Evolutionary conservation across 1,284 basidiomycete species (phyloP).

Genomic region (Sporisorium exsertum): DNA sequence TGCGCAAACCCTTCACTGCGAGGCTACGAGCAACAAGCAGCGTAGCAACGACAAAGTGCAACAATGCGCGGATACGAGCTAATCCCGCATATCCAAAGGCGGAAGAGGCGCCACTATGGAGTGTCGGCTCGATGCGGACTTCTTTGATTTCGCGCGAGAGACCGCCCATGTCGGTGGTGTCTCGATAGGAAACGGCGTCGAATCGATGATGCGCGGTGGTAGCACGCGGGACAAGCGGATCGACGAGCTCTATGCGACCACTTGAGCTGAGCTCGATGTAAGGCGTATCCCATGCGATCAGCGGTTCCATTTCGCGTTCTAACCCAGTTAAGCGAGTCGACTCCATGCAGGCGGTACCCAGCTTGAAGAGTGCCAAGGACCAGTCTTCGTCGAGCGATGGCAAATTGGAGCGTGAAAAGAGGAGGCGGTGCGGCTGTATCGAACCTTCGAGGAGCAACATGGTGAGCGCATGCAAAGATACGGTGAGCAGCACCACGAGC

Average conservation of each 20-base stretch:
- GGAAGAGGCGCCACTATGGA: constrained; percentile 13
- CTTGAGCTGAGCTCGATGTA: constrained; percentile 58
- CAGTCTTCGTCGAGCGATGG: constrained; percentile 60
- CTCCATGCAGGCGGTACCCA: constrained; percentile 64
- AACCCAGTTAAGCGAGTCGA: constrained; percentile 61
- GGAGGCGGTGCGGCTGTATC: constrained; percentile 42
- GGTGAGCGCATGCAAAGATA: constrained; percentile 58
- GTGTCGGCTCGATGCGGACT: constrained; percentile 41
- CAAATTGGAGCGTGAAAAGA: constrained; percentile 53
- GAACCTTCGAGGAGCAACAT: constrained; percentile 56
- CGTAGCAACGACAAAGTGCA: constrained; percentile 18
- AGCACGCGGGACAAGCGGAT: constrained; percentile 10
- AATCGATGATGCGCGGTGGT: neutral
- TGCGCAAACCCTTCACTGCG: constrained; percentile 9
- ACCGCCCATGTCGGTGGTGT: constrained; percentile 13
- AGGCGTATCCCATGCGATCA: constrained; percentile 49
- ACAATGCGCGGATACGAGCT: constrained; percentile 20
- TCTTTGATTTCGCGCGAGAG: constrained; percentile 48
- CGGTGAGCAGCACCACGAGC: constrained; percentile 53
- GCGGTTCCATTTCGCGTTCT: constrained; percentile 51
- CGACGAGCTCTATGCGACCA: constrained; percentile 37
- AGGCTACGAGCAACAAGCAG: constrained; percentile 23
- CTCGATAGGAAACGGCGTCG: neutral
- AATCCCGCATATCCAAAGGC: constrained; percentile 25
- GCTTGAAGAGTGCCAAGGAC: constrained; percentile 60